Evolutionary conservation across 768 basidiomycete genomes (phyloP).

Genomic region (Boletus fagicola): DNA sequence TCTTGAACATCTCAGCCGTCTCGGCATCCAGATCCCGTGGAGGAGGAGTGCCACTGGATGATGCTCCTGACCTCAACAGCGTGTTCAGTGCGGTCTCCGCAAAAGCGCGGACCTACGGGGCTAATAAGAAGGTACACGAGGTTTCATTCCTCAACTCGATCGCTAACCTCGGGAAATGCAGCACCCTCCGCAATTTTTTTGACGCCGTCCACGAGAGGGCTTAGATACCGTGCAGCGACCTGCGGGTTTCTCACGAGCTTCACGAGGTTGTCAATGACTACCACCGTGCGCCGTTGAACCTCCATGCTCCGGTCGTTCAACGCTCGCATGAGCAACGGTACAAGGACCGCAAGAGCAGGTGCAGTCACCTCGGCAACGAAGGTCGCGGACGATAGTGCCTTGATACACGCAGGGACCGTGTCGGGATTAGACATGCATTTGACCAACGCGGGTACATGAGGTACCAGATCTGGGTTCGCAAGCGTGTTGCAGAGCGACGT

Average conservation of each 20-base stretch:
- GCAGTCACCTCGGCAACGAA: conserved; percentile 97
- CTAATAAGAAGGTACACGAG: conserved; percentile 12
- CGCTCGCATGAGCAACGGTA: conserved; percentile 86
- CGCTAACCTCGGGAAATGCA: conserved; percentile 87
- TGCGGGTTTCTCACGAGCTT: conserved; percentile 92
- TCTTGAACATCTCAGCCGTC: conserved; percentile 51
- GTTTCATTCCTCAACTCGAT: conserved; percentile 4
- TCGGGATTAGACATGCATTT: conserved; percentile 93
- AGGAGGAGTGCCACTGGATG: conserved; percentile 66
- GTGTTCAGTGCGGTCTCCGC: conserved; percentile 80
- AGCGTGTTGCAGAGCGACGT: conserved; percentile 86
- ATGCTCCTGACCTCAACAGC: conserved; percentile 80
- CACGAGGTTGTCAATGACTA: conserved; percentile 94
- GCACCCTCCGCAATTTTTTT: conserved; percentile 86
- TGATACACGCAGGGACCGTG: conserved; percentile 88
- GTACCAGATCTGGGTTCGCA: conserved; percentile 87
- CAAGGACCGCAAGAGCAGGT: conserved; percentile 94
- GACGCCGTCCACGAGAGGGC: conserved; percentile 84
- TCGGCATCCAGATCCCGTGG: conserved; percentile 69
- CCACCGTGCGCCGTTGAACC: conserved; percentile 89
- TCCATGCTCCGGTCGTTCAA: conserved; percentile 96
- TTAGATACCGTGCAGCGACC: conserved; percentile 86
- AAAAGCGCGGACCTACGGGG: conserved; percentile 81
- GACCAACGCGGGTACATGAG: conserved; percentile 86
- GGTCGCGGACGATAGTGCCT: conserved; percentile 90